phyloP scores from a whole-genome alignment of 441 rosid genomes.

The Lepidium campestre region DNA sequence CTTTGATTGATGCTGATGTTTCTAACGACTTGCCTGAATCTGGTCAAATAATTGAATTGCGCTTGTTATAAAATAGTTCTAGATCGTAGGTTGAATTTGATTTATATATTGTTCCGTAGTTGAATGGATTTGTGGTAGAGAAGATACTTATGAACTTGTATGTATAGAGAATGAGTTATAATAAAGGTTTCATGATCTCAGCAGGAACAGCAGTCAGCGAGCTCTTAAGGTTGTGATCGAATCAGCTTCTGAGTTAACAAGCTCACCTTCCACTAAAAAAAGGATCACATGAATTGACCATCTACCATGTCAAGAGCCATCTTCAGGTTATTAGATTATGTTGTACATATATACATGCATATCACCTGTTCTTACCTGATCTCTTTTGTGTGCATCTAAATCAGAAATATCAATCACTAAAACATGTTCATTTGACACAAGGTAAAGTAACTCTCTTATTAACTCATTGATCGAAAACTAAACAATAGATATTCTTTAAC shows the following conservation, averaged over 20 bases:
- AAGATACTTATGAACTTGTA: neutral
- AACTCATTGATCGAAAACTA: neutral
- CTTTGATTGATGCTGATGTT: neutral
- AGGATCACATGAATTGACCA: constrained; percentile 52
- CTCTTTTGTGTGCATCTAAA: neutral
- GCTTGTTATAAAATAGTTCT: neutral
- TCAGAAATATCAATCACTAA: neutral
- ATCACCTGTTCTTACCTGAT: neutral
- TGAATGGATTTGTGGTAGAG: neutral
- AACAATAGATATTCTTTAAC: neutral
- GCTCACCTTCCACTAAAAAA: neutral
- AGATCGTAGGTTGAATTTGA: neutral
- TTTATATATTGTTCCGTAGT: neutral
- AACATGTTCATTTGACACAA: neutral
- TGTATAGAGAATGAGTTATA: neutral
- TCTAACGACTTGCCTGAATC: neutral
- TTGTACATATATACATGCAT: neutral
- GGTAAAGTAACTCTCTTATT: neutral
- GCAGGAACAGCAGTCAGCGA: neutral
- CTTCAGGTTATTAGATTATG: constrained; percentile 43
- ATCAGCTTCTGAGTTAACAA: neutral
- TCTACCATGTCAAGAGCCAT: constrained; percentile 77
- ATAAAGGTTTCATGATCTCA: neutral
- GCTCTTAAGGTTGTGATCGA: neutral
- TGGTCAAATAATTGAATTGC: neutral